phyloP scores from a whole-genome alignment of 257 asterid genomes.

The Scutellaria minor region DNA sequence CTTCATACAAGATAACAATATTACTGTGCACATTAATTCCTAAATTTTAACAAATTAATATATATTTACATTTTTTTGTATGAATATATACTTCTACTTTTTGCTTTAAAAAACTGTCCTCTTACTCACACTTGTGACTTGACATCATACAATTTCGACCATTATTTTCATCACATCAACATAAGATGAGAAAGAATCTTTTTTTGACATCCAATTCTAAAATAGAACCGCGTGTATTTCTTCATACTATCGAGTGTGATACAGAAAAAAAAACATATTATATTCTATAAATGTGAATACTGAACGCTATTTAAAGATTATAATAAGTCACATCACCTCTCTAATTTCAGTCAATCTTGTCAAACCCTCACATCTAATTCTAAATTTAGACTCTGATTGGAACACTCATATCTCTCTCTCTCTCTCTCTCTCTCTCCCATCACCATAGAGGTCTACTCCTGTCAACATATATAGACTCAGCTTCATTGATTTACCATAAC shows the following conservation, averaged over 20 bases:
- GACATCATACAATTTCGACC: not conserved
- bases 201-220: not conserved
- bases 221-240: not conserved
- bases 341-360: slow-evolving; percentile 27
- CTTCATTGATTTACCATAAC: slow-evolving; percentile 22
- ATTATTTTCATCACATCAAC: not conserved
- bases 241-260: not conserved
- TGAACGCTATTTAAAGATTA: slow-evolving; percentile 15
- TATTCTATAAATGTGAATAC: slow-evolving; percentile 15
- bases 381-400: slow-evolving; percentile 21
- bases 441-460: slow-evolving; percentile 8
- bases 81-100: too few species aligned
- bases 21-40: too few species aligned
- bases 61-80: too few species aligned
- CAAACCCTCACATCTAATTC: slow-evolving; percentile 9
- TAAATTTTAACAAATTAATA: too few species aligned
- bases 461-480: slow-evolving; percentile 28
- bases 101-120: too few species aligned
- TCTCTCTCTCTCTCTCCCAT: slow-evolving; percentile 11
- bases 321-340: slow-evolving; percentile 26
- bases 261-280: slow-evolving; percentile 5
- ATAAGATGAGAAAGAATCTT: not conserved
- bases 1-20: too few species aligned
- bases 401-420: slow-evolving; percentile 8
- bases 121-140: too few species aligned